phyloP scores from a whole-genome alignment of 805 yeast species.

The Sugiyamaella americana region DNA sequence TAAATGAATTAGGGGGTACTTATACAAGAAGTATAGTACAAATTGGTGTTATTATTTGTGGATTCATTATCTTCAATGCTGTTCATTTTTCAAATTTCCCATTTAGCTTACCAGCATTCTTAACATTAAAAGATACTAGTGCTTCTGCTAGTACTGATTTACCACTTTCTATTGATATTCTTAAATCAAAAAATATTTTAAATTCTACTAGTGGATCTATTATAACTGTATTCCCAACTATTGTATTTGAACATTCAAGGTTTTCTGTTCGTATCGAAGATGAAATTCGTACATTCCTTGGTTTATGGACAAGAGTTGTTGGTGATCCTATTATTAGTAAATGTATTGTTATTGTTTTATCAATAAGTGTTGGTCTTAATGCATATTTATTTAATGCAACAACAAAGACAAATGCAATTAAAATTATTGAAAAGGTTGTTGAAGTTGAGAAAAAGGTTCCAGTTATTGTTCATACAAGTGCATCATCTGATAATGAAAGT shows the following conservation, averaged over 20 bases:
- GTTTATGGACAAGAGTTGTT: conserved; percentile 58
- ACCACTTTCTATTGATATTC: conserved; percentile 7
- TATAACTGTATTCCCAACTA: conserved; percentile 35
- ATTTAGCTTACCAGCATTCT: conserved; percentile 7
- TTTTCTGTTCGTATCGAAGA: conserved; percentile 56
- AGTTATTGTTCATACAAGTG: conserved; percentile 18
- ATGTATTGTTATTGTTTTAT: conserved; percentile 62
- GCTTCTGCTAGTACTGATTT: conserved; percentile 7
- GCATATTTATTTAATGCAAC: conserved; percentile 82
- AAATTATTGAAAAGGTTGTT: conserved; percentile 26
- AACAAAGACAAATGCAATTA: conserved; percentile 24
- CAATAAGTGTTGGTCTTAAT: conserved; percentile 72
- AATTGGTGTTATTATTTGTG: conserved; percentile 26
- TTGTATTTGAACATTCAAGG: conserved; percentile 31
- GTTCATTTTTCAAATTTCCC: conserved; percentile 31
- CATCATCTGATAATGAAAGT: conserved; percentile 13
- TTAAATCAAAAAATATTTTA: conserved; percentile 15
- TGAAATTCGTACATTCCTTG: conserved; percentile 44
- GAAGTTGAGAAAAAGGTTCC: conserved; percentile 30
- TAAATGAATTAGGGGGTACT: conserved; percentile 12
- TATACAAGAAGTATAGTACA: conserved; percentile 23
- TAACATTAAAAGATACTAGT: neutral
- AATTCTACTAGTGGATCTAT: conserved; percentile 21
- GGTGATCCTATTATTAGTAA: conserved; percentile 78
- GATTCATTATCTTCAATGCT: conserved; percentile 32